Evolutionary conservation across 768 basidiomycete species (phyloP).

Genomic region (Dioszegia aurantiaca): DNA sequence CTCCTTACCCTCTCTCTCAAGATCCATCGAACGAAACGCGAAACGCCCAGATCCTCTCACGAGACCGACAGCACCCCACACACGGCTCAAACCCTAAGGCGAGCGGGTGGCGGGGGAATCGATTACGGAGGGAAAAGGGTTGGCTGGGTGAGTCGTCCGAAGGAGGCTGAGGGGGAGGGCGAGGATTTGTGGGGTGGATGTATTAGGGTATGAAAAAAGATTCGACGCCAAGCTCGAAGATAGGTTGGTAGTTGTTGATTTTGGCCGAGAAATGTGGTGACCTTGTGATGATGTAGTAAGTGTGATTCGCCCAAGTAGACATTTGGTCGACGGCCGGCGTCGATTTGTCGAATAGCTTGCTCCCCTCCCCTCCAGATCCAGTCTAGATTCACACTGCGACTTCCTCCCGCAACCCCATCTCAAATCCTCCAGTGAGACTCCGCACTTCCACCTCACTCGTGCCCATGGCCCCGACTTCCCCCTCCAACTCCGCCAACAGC

Average conservation of each 20-base stretch:
- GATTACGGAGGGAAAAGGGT: neutral
- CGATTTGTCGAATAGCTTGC: too few relatives aligned
- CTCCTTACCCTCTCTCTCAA: neutral
- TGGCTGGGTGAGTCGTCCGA: neutral
- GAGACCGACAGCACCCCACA: neutral
- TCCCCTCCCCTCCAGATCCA: too few relatives aligned
- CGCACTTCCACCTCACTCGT: slow-evolving; percentile 1
- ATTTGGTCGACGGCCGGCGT: too few relatives aligned
- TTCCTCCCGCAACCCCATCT: neutral
- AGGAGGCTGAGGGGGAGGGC: neutral
- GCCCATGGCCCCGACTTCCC: slow-evolving; percentile 2
- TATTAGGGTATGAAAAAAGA: neutral
- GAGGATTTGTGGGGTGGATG: neutral
- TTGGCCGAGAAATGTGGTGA: too few relatives aligned
- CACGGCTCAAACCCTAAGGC: slow-evolving; percentile 46
- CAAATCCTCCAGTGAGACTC: neutral
- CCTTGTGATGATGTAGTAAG: too few relatives aligned
- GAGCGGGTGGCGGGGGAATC: slow-evolving; percentile 40
- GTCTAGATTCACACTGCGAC: too few relatives aligned
- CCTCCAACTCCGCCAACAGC: slow-evolving; percentile 30
- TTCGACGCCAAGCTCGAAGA: too few relatives aligned
- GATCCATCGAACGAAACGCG: neutral
- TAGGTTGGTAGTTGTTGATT: too few relatives aligned
- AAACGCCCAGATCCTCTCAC: slow-evolving; percentile 5
- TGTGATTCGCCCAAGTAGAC: too few relatives aligned